Evolutionary conservation across 441 rosid genomes (phyloP).

Genomic region (Populus hybrid): DNA sequence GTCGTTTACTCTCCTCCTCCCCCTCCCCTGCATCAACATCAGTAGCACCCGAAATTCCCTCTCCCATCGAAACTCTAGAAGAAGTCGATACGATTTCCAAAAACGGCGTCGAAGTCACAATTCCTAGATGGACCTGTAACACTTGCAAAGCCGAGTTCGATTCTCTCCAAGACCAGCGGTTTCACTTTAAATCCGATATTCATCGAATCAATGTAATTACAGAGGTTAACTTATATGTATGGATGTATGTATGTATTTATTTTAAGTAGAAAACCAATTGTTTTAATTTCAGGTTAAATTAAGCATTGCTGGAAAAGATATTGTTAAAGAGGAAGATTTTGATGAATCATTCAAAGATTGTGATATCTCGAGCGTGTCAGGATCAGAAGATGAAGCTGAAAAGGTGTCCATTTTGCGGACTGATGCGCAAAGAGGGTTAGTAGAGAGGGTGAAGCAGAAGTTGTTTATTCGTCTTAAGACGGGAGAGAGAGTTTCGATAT

Average conservation of each 20-base stretch:
- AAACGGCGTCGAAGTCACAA: slow-evolving; percentile 22
- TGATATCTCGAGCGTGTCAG: slow-evolving; percentile 90
- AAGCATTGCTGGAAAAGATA: slow-evolving; percentile 71
- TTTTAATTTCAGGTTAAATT: slow-evolving; percentile 58
- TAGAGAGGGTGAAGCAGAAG: slow-evolving; percentile 49
- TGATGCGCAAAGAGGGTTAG: slow-evolving; percentile 34
- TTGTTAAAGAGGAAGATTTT: slow-evolving; percentile 78
- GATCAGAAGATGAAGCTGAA: slow-evolving; percentile 90
- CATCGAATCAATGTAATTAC: slow-evolving; percentile 82
- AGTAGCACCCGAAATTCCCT: slow-evolving; percentile 16
- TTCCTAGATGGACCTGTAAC: slow-evolving; percentile 84
- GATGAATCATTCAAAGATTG: slow-evolving; percentile 72
- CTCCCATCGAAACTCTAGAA: slow-evolving; percentile 13
- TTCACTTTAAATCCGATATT: slow-evolving; percentile 86
- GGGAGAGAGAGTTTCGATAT: slow-evolving; percentile 71
- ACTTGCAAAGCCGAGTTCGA: slow-evolving; percentile 78
- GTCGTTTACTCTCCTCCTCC: slow-evolving; percentile 48
- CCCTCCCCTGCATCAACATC: slow-evolving; percentile 26
- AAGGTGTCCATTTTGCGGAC: slow-evolving; percentile 23
- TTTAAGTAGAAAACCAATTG: background rate
- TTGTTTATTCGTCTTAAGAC: slow-evolving; percentile 55
- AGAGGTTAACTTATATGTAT: background rate
- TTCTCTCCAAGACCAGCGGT: slow-evolving; percentile 85
- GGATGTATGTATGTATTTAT: background rate
- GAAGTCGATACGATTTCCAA: slow-evolving; percentile 23